phyloP scores from a whole-genome alignment of 2,329 filamentous ascomycete genomes.

The Cordyceps fumosorosea region DNA sequence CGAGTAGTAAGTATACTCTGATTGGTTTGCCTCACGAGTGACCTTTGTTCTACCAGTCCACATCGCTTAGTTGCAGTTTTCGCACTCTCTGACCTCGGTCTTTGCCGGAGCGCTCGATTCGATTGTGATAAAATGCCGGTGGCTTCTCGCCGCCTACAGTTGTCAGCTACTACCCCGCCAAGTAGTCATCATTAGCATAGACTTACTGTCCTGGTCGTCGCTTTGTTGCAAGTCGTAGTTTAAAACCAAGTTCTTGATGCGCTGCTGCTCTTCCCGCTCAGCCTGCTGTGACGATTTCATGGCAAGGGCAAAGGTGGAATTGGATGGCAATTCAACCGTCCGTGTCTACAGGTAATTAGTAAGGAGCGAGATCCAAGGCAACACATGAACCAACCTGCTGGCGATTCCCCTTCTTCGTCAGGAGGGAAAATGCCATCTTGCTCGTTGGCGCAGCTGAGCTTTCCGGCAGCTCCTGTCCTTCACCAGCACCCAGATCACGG shows the following conservation, averaged over 20 bases:
- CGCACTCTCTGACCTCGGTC: constrained; percentile 75
- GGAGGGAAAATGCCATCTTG: constrained; percentile 94
- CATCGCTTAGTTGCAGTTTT: constrained; percentile 90
- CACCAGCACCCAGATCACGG: constrained; percentile 36
- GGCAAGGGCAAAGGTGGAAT: constrained; percentile 90
- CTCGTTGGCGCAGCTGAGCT: constrained; percentile 18
- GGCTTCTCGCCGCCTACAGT: constrained; percentile 44
- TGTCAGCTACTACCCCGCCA: constrained; percentile 41
- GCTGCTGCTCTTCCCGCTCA: constrained; percentile 91
- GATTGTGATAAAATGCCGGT: constrained; percentile 44
- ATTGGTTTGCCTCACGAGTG: constrained; percentile 23
- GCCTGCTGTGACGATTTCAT: constrained; percentile 95
- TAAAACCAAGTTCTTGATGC: constrained; percentile 95
- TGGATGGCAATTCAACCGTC: constrained; percentile 80
- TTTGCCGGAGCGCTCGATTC: constrained; percentile 48
- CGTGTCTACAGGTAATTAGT: constrained; percentile 57
- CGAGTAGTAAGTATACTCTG: neutral
- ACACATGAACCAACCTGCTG: constrained; percentile 60
- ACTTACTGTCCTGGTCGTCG: constrained; percentile 73
- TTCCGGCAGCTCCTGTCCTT: constrained; percentile 9
- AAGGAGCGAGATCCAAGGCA: neutral
- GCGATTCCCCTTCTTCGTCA: constrained; percentile 93
- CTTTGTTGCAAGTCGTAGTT: constrained; percentile 90
- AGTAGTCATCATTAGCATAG: constrained; percentile 25
- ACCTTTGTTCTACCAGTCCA: constrained; percentile 71